Conservation (phyloP, 306 rosid genomes). For the Alnus glutinosa region DNA sequence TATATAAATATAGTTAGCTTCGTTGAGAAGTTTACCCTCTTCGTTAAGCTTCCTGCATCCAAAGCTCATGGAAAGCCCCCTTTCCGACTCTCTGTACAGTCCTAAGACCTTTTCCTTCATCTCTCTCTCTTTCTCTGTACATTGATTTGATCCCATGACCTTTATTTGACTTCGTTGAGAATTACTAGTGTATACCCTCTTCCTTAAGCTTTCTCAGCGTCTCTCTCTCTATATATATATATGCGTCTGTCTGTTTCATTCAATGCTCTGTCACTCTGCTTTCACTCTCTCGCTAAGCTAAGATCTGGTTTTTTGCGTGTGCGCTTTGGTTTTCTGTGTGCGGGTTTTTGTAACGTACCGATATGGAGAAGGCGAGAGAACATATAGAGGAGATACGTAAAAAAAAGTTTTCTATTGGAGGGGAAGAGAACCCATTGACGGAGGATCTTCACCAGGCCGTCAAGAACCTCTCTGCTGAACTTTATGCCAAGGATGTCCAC, state of each 20-base stretch:
- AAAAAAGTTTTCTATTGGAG: slow-evolving; percentile 64
- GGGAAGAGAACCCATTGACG: slow-evolving; percentile 33
- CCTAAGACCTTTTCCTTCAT: no score
- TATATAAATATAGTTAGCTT: no score
- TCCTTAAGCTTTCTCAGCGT: background rate
- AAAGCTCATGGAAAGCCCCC: background rate
- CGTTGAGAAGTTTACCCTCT: background rate
- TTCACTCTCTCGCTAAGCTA: background rate
- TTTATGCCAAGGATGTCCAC: slow-evolving; percentile 71
- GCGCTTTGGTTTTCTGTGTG: no score
- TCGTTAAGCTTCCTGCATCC: background rate
- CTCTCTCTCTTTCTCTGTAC: background rate
- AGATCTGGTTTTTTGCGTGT: background rate
- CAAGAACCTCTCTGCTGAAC: slow-evolving; percentile 58
- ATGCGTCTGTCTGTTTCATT: background rate
- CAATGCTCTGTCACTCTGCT: background rate
- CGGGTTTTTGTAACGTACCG: background rate
- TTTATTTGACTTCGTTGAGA: slow-evolving; percentile 6
- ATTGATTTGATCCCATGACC: background rate
- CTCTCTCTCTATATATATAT: background rate
- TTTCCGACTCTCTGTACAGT: no score
- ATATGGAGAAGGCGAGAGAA: slow-evolving; percentile 38
- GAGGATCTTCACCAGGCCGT: slow-evolving; percentile 64
- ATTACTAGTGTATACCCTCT: background rate
- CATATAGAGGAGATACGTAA: slow-evolving; percentile 60